These are phyloP conservation scores for Saccharomyces hybrid DNA, from an alignment of 1,139 yeast species.

Conservation along the genomic window DNA sequence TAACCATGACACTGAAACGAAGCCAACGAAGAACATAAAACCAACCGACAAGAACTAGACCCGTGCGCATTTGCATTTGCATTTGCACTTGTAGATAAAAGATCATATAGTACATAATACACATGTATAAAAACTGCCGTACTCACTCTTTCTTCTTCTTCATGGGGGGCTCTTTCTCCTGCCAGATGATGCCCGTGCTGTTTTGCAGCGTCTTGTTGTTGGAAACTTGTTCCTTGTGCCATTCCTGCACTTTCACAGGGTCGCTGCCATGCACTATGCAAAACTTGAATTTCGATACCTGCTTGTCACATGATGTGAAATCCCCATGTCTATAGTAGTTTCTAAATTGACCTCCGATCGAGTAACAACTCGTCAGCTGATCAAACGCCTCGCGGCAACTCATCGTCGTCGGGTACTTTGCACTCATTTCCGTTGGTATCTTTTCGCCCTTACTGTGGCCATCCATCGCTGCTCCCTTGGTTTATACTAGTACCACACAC, in stretches of 20 bases:
- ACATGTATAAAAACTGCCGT: background rate
- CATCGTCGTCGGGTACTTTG: constrained; percentile 40
- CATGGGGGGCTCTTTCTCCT: constrained; percentile 26
- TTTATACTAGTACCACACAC: background rate
- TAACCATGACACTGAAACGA: constrained; percentile 1
- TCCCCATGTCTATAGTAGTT: constrained; percentile 78
- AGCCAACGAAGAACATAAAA: background rate
- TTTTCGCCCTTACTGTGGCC: background rate
- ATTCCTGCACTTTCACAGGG: constrained; percentile 55
- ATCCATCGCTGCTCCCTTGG: background rate
- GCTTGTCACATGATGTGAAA: constrained; percentile 59
- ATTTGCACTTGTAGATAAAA: background rate
- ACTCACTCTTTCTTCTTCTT: background rate
- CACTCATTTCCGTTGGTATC: background rate
- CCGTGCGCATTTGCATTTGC: background rate
- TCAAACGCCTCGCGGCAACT: constrained; percentile 77
- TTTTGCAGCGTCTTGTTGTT: constrained; percentile 53
- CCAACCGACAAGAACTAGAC: background rate
- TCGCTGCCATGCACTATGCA: constrained; percentile 54
- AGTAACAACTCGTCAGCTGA: constrained; percentile 76
- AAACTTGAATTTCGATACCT: constrained; percentile 71
- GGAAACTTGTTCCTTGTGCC: constrained; percentile 55
- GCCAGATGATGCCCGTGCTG: constrained; percentile 81
- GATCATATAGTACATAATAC: background rate
- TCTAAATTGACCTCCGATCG: constrained; percentile 81